Evolutionary conservation across 2,329 filamentous ascomycete genomes (phyloP), one percentile per base, ranked within the genome.

Genomic region (Penicillium rolfsii): DNA sequence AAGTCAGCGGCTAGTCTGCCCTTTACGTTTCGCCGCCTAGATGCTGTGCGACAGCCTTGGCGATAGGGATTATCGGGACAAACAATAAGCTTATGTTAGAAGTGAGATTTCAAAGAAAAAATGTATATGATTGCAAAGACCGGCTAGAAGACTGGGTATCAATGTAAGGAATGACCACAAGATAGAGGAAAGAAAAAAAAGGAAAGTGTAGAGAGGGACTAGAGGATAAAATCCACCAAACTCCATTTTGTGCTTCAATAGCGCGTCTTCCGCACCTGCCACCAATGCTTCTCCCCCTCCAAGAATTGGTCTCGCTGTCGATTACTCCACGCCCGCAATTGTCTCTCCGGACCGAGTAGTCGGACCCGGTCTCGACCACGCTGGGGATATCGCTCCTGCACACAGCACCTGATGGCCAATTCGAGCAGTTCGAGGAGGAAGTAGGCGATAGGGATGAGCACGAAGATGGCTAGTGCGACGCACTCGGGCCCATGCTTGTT

Each of bases 401-500:
- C 56, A 26, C 59, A 68, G 22, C 33, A 58, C 14, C 50, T 59
- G 2, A 66, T 45, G 6, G 58, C 14, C 2, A 59, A 26, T 30
- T 69, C 68, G 1, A 68, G 19, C 26, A 67, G 30, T 19, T 67
- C 65, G 3, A 70, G 61, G 0, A 70, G 30, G 22, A 67, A 57
- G 30, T 70, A 66, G 2, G 68, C 56, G 24, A 68, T 58, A 1
- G 69, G 68, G 4, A 67, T 55, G 1, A 71, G 62, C 0, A 71
- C 49, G 22, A 71, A 70, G 8, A 71, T 59, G 5, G 56, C 57
- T 6, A 71, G 33, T 0, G 57, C 66, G 28, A 70, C 55, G 14
- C 68, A 63, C 43, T 68, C 66, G 1, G 67, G 68, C 1, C 65
- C 65, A 59, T 75, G 68, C 30, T 45, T 35, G 11, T 64, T 57